These are phyloP conservation scores for Tulasnella sp. DNA, from an alignment of 768 basidiomycete genomes.

Conservation along the genomic window DNA sequence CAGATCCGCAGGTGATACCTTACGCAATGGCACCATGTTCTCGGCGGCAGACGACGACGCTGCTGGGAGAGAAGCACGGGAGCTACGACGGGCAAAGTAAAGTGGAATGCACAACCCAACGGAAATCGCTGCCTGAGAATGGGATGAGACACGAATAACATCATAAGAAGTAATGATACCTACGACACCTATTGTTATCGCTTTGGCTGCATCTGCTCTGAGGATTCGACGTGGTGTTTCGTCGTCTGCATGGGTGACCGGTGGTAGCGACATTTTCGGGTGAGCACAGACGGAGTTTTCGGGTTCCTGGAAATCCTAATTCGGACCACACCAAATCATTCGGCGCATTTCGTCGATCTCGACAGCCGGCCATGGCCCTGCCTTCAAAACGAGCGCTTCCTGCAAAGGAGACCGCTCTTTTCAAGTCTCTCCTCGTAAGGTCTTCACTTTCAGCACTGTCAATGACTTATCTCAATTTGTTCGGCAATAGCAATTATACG, in stretches of 20 bases:
- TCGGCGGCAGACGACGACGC: neutral
- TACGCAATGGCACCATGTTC: neutral
- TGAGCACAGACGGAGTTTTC: conserved; percentile 4
- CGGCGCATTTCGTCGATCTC: conserved; percentile 1
- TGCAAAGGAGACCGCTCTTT: conserved; percentile 76
- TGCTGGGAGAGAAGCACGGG: neutral
- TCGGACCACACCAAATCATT: conserved; percentile 7
- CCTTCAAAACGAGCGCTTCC: conserved; percentile 53
- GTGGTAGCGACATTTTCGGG: neutral
- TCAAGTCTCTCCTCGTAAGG: conserved; percentile 72
- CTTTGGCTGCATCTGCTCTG: conserved; percentile 1
- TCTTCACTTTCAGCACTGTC: neutral
- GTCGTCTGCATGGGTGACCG: neutral
- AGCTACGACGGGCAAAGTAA: conserved; percentile 17
- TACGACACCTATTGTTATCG: conserved; percentile 1
- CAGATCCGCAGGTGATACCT: neutral
- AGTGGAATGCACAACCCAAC: conserved; percentile 19
- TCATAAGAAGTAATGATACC: neutral
- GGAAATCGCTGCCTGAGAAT: conserved; percentile 10
- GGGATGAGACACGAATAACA: neutral
- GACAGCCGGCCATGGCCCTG: neutral
- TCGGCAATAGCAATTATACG: conserved; percentile 55
- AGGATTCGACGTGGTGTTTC: neutral
- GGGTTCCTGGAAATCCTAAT: conserved; percentile 16
- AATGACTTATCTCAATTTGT: neutral